Evolutionary conservation across 179 eudicot species (phyloP), one percentile per base, ranked within the genome.

Genomic region (Monotropa hypopitys): DNA sequence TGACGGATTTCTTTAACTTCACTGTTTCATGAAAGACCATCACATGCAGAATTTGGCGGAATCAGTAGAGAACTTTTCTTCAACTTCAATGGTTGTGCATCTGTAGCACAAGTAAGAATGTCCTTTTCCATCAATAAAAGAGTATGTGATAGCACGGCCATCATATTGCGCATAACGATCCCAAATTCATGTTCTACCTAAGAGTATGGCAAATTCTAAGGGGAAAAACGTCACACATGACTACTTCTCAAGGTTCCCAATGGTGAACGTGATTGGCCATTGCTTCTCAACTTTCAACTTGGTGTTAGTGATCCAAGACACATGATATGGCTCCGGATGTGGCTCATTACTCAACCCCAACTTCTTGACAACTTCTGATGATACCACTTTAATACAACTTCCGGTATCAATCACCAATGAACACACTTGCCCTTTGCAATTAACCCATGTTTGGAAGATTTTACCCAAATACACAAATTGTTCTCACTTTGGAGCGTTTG

Each of bases 151-250:
- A 16, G 62, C 30, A 18, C 28, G 28, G 10, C 28, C 15, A 6
- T 5, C 72, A 67, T 67, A 28, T 7, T 67, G 49, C 7, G 15
- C 72, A 33, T 40, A 26, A 35, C 2, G 72, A 40, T 20, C 47
- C 7, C 70, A 65, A 5, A 65, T 13, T 28, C 47, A 67, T 67
- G 46, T 38, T 67, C 49, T 38, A 1, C 47, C 49, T 3, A 40
- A 40, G 9, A 40, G 72, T n/a, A 68, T 68, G 50, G 30, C 50
- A 42, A n/a, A 38, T 50, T 12, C n/a, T 68, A 28, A 20, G 30
- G 20, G 45, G 72, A 15, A 68, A 42, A 68, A 68, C 72, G 40
- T 68, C 72, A 68, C 47, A 68, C 28, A 42, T n/a, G 49, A 68
- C 49, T 1, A 12, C 72, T 68, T 30, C 5, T 68, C 20, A 42